Percentiles rank a stretch among this genome's conserved stretches.
Conservation (phyloP, 805 yeast species). For the Barnettozyma sp. region DNA sequence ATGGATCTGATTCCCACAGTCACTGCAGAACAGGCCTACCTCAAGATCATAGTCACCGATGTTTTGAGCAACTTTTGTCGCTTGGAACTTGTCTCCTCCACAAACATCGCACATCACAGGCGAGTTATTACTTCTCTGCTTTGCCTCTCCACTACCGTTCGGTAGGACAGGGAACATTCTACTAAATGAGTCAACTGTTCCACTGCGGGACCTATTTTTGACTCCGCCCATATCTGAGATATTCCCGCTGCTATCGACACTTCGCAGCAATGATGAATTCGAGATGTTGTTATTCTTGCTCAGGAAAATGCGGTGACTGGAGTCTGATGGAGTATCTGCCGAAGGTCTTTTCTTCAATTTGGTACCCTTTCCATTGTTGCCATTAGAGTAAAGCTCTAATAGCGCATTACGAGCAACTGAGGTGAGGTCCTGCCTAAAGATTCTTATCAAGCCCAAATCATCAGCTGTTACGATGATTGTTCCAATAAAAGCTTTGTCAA, state of each 20-base stretch:
- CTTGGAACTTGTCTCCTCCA: constrained; percentile 23
- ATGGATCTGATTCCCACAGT: constrained; percentile 24
- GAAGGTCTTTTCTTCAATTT: constrained; percentile 3
- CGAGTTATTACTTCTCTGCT: not conserved
- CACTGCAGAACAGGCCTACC: constrained; percentile 21
- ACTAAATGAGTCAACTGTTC: constrained; percentile 15
- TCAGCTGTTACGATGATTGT: constrained; percentile 71
- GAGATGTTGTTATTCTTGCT: constrained; percentile 16
- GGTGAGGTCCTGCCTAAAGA: constrained; percentile 76
- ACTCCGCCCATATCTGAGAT: not conserved
- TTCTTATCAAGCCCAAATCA: constrained; percentile 61
- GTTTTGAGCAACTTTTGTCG: constrained; percentile 8
- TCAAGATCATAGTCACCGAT: not conserved
- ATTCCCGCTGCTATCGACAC: constrained; percentile 6
- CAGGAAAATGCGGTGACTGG: constrained; percentile 5
- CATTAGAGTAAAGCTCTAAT: constrained; percentile 15
- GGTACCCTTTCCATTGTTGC: not conserved
- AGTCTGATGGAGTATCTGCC: not conserved
- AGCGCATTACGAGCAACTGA: constrained; percentile 35
- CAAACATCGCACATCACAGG: constrained; percentile 20
- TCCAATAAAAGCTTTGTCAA: constrained; percentile 29
- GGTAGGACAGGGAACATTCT: constrained; percentile 1
- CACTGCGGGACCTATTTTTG: constrained; percentile 14
- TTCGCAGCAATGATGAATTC: constrained; percentile 13
- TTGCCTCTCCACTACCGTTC: not conserved